Evolutionary conservation across 257 asterid genomes (phyloP).

Genomic region (Handroanthus guayacan): DNA sequence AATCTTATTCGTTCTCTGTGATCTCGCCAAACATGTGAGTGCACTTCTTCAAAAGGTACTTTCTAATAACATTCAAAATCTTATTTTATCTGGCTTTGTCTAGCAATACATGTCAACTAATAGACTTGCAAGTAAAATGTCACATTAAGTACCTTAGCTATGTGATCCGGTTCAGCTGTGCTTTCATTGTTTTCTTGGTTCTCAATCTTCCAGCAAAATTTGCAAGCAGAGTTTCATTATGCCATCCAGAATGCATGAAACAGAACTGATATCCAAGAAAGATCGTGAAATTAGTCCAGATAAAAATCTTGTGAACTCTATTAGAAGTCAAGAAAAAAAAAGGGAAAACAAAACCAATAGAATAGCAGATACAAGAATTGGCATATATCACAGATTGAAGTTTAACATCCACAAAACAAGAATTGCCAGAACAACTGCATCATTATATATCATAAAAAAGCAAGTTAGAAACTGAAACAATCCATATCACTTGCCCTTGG

Average conservation of each 20-base stretch:
- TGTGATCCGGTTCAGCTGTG: conserved; percentile 79
- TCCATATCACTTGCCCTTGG: conserved; percentile 78
- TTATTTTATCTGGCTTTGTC: neutral
- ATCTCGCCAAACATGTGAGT: too few species aligned
- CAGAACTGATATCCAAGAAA: conserved; percentile 96
- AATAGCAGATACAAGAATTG: neutral
- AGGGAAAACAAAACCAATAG: neutral
- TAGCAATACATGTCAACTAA: conserved; percentile 20
- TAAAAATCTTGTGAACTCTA: conserved; percentile 39
- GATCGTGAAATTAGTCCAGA: conserved; percentile 91
- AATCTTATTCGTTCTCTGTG: neutral
- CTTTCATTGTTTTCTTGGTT: conserved; percentile 67
- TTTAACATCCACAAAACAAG: conserved; percentile 22
- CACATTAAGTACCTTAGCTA: conserved; percentile 75
- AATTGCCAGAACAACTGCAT: conserved; percentile 16
- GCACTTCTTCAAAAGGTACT: too few species aligned
- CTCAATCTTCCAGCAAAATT: conserved; percentile 95
- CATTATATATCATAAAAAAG: conserved; percentile 33
- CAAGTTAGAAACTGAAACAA: conserved; percentile 6
- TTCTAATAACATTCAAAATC: conserved; percentile 42
- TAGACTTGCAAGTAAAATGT: conserved; percentile 29
- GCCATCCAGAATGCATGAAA: conserved; percentile 94
- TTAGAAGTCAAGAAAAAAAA: conserved; percentile 27
- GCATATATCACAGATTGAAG: too few species aligned
- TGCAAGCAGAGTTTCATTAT: conserved; percentile 92